Percentiles rank a stretch among this genome's conserved stretches.
Evolutionary conservation across 441 rosid genomes (phyloP).

Genomic region (Mallotus japonicus): DNA sequence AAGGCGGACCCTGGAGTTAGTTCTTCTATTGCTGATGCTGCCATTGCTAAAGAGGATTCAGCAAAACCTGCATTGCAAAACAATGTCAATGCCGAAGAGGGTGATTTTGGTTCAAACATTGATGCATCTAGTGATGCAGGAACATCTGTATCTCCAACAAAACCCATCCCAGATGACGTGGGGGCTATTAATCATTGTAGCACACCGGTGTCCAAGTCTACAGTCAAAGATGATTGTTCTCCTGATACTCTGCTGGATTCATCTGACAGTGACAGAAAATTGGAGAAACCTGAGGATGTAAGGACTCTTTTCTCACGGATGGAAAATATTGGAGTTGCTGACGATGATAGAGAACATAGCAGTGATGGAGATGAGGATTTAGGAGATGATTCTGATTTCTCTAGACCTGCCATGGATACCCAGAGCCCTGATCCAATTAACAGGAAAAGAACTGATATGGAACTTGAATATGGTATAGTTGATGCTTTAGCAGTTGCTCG

Average conservation of each 20-base stretch:
- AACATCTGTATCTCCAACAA: constrained; percentile 35
- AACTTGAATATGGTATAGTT: constrained; percentile 66
- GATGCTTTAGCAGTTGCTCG: constrained; percentile 96
- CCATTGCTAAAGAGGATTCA: constrained; percentile 32
- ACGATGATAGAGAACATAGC: constrained; percentile 40
- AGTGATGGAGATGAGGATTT: constrained; percentile 39
- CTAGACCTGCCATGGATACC: constrained; percentile 35
- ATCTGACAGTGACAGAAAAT: constrained; percentile 36
- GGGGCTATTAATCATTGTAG: constrained; percentile 33
- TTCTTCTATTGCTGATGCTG: constrained; percentile 40
- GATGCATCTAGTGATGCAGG: constrained; percentile 29
- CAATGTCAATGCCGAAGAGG: constrained; percentile 40
- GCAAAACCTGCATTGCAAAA: constrained; percentile 33
- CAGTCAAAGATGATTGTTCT: constrained; percentile 36
- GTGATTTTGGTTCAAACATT: constrained; percentile 23
- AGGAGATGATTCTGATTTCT: constrained; percentile 40
- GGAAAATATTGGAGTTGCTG: constrained; percentile 36
- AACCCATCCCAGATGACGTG: constrained; percentile 31
- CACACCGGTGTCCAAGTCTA: constrained; percentile 28
- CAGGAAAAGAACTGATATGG: constrained; percentile 48
- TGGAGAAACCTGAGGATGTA: constrained; percentile 33
- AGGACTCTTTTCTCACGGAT: constrained; percentile 35
- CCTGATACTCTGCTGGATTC: constrained; percentile 39
- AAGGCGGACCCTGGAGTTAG: constrained; percentile 41
- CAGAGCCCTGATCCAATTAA: constrained; percentile 43